A percentile compares a stretch with the other conserved stretches of the same genome.
phyloP scores from a whole-genome alignment of 208 protist genomes.

The Novymonas esmeraldas region DNA sequence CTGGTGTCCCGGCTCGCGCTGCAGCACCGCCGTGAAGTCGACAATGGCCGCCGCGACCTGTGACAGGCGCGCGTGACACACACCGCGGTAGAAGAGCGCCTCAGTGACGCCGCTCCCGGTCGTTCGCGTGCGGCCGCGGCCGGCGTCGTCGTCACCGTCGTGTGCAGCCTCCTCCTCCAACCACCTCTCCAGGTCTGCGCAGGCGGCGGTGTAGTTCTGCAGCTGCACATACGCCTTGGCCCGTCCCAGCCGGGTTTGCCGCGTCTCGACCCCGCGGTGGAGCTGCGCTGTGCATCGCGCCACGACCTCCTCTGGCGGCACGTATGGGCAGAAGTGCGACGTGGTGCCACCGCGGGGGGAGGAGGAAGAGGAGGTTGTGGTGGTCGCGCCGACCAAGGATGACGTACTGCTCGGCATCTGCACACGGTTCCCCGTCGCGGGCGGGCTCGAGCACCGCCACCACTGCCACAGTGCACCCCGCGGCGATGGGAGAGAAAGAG shows the following conservation, averaged over 20 bases:
- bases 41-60: constrained; percentile 56
- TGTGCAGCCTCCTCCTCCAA: constrained; percentile 21
- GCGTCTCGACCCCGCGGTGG: constrained; percentile 20
- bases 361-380: neutral
- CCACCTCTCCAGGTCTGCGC: constrained; percentile 42
- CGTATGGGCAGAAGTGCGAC: constrained; percentile 30
- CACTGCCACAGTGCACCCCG: no score
- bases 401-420: neutral
- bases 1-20: constrained; percentile 44
- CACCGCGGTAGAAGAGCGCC: constrained; percentile 47
- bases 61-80: constrained; percentile 57
- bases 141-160: neutral
- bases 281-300: constrained; percentile 31
- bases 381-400: neutral
- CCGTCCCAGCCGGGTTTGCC: constrained; percentile 36
- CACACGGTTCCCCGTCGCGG: no score
- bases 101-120: constrained; percentile 17
- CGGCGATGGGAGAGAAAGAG: neutral
- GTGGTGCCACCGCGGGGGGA: neutral
- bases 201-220: constrained; percentile 38
- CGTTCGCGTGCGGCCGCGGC: neutral
- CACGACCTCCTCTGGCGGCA: constrained; percentile 40
- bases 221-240: constrained; percentile 44
- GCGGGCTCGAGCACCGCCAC: no score
- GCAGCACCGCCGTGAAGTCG: constrained; percentile 71